Evolutionary conservation across 2,329 filamentous ascomycete species (phyloP).

Genomic region (Pseudofabraea citricarpa): DNA sequence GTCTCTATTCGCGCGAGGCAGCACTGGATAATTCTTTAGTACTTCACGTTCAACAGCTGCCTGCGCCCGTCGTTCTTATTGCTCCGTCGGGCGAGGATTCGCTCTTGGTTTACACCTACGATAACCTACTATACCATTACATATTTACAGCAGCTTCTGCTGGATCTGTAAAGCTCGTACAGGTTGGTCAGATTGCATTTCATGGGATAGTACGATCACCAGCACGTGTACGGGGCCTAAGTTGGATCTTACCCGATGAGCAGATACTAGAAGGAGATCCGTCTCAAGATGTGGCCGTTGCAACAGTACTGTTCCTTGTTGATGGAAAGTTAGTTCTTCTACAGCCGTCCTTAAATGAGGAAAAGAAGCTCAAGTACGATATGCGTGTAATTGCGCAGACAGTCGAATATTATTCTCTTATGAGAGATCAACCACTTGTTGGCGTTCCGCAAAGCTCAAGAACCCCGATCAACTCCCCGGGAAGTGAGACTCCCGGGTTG

Average conservation of each 20-base stretch:
- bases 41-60: constrained; percentile 72
- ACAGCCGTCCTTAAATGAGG: constrained; percentile 77
- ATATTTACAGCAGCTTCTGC: constrained; percentile 72
- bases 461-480: background rate
- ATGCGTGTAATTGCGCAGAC: constrained; percentile 97
- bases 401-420: constrained; percentile 90
- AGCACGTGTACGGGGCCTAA: constrained; percentile 84
- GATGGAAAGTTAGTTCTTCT: constrained; percentile 93
- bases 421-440: constrained; percentile 69
- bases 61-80: constrained; percentile 83
- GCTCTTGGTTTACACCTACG: constrained; percentile 91
- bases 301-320: constrained; percentile 92
- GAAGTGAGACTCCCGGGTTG: constrained; percentile 2
- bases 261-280: constrained; percentile 89
- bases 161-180: constrained; percentile 70
- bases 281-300: constrained; percentile 89
- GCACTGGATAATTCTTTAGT: constrained; percentile 68
- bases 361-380: constrained; percentile 89
- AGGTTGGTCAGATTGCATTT: constrained; percentile 97
- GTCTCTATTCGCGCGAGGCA: constrained; percentile 87
- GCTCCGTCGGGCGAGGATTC: constrained; percentile 91
- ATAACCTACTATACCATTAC: constrained; percentile 93
- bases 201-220: constrained; percentile 94
- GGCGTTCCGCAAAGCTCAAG: constrained; percentile 9
- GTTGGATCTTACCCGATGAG: constrained; percentile 90